Evolutionary conservation across 768 basidiomycete species (phyloP), one percentile per base, ranked within the genome.

Genomic region (Cystobasidium ongulense): DNA sequence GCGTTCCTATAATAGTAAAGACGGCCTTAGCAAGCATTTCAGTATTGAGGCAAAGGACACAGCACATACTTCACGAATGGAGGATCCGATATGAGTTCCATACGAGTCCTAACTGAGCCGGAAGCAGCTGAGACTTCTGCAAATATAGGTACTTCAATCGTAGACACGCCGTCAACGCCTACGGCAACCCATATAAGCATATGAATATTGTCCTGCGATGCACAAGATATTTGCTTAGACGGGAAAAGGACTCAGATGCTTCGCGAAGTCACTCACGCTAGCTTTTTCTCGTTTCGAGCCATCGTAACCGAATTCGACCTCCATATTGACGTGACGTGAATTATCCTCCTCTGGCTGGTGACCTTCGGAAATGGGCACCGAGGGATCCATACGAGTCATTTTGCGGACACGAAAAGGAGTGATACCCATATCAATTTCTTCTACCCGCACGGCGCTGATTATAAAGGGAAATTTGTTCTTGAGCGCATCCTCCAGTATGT

Each of bases 41-140:
- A n/a, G 43, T 15, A 35, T 59, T 21, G 33, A 59, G 25, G 31
- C 8, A 27, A 33, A 23, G 46, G 39, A n/a, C n/a, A n/a, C n/a
- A 59, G 13, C 25, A 21, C 71, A 5, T 65, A 65, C 70, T 66
- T 59, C 43, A 75, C 74, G 31, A 76, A 76, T 0, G 76, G 76
- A 17, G 74, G 74, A 52, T 76, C 76, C 18, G 76, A 72, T 7
- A 72, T 65, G 35, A 76, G 53, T 35, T 72, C 53, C 5, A 76
- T 36, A 0, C 74, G 52, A 43, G 72, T 8, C 11, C 57, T 52
- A 1, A 63, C 57, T 8, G n/a, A 8, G 5, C 76, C 76, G 1
- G 68, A 71, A 38, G 68, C 68, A 8, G 33, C 33, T 1, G 29
- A 38, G 8, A 71, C 46, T 54, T 71, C 68, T 7, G 53, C 68